Evolutionary conservation across 2,329 filamentous ascomycete species (phyloP).

Genomic region (Aureobasidium sp.): DNA sequence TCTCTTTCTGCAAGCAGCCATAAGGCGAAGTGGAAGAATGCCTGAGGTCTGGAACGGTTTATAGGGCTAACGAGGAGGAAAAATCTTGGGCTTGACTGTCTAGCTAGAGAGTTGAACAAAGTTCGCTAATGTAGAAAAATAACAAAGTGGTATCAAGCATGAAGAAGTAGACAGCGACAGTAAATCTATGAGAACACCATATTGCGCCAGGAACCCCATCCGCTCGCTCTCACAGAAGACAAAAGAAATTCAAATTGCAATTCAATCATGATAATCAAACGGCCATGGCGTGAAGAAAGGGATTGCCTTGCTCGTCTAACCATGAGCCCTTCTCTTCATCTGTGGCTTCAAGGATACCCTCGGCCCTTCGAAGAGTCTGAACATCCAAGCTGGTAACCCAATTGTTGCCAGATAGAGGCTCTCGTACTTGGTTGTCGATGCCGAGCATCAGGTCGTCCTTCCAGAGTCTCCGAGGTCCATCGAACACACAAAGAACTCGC

Average conservation of each 20-base stretch:
- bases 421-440: slow-evolving; percentile 85
- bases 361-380: slow-evolving; percentile 79
- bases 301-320: slow-evolving; percentile 54
- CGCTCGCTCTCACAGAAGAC: not conserved
- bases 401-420: slow-evolving; percentile 60
- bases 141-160: slow-evolving; percentile 5
- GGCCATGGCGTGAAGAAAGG: not conserved
- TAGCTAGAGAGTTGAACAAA: not conserved
- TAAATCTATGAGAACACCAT: not conserved
- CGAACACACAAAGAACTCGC: slow-evolving; percentile 87
- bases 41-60: not conserved
- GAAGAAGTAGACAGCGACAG: not conserved
- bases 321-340: slow-evolving; percentile 83
- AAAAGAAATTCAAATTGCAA: not conserved
- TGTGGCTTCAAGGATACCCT: slow-evolving; percentile 72
- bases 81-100: not conserved
- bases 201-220: not conserved
- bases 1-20: not conserved
- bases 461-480: slow-evolving; percentile 78
- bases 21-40: not conserved
- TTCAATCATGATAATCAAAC: not conserved
- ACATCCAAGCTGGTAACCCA: slow-evolving; percentile 94
- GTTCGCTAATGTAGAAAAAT: not conserved
- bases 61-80: not conserved
- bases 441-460: slow-evolving; percentile 99